A percentile compares a stretch with the other conserved stretches of the same genome.
Conservation (phyloP, 306 rosid species). For the Dryas drummondii region DNA sequence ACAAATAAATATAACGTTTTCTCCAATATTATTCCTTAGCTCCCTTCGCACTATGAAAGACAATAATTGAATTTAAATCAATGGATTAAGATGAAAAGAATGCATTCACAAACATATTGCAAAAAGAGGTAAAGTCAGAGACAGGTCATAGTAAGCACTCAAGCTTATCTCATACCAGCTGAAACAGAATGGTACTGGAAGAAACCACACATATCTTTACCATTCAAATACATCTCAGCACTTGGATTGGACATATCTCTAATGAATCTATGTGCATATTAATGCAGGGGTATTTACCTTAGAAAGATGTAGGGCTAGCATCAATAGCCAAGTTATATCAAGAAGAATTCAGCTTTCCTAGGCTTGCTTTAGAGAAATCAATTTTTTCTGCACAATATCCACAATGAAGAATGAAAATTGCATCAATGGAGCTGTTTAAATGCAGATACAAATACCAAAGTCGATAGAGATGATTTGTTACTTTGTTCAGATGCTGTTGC, state of each 20-base stretch:
- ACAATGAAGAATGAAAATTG: constrained; percentile 5
- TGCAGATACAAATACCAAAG: not conserved
- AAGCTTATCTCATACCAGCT: not conserved
- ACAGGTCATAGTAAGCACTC: not conserved
- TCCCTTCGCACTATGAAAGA: no score
- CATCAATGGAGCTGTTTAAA: constrained; percentile 3
- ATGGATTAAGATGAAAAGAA: no score
- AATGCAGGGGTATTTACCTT: not conserved
- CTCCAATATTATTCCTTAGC: not conserved
- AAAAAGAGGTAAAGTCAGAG: not conserved
- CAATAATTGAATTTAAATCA: no score
- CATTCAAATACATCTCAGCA: not conserved
- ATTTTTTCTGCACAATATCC: constrained; percentile 46
- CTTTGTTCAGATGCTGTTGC: constrained; percentile 66
- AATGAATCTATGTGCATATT: not conserved
- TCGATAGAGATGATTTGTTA: constrained; percentile 28
- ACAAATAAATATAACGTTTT: not conserved
- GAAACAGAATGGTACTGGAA: not conserved
- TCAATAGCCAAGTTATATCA: constrained; percentile 14
- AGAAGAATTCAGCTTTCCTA: constrained; percentile 45
- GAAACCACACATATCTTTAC: not conserved
- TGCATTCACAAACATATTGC: not conserved
- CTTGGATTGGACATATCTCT: not conserved
- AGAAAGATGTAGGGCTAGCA: not conserved
- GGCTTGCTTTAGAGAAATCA: constrained; percentile 55